These are phyloP conservation scores for Prunella vulgaris DNA, from an alignment of 257 asterid species.

Conservation along the genomic window DNA sequence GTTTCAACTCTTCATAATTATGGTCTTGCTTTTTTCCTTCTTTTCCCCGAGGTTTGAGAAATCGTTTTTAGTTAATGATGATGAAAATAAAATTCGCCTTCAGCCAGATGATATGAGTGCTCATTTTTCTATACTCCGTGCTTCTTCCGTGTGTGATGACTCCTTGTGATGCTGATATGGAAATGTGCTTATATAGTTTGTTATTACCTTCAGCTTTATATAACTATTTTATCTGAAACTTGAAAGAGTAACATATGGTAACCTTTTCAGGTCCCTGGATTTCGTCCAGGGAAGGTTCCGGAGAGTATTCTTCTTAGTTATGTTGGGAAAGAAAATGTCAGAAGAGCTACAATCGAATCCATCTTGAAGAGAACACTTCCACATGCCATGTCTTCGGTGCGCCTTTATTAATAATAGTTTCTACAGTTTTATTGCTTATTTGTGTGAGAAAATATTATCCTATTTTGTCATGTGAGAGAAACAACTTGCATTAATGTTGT, in stretches of 20 bases:
- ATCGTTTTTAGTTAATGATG: background rate
- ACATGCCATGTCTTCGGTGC: slow-evolving; percentile 89
- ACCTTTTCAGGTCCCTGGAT: slow-evolving; percentile 80
- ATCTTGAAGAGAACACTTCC: slow-evolving; percentile 96
- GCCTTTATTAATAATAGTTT: slow-evolving; percentile 9
- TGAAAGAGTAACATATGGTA: background rate
- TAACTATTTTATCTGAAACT: background rate
- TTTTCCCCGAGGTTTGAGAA: background rate
- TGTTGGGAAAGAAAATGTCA: slow-evolving; percentile 65
- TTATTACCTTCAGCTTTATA: background rate
- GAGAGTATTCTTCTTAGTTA: slow-evolving; percentile 63
- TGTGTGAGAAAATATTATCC: background rate
- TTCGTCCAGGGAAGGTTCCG: slow-evolving; percentile 96
- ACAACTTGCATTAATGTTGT: slow-evolving; percentile 4
- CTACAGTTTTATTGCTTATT: background rate
- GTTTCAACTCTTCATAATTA: background rate
- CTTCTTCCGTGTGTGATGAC: no score
- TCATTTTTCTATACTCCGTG: background rate
- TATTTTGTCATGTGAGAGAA: background rate
- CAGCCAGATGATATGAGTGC: background rate
- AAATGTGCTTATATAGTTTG: background rate
- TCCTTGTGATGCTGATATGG: no score
- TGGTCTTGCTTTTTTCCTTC: background rate
- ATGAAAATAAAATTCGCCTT: background rate
- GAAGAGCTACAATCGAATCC: slow-evolving; percentile 74